These are phyloP conservation scores for Pythium vanterpoolii DNA, from an alignment of 352 stramenopile species.

Conservation along the genomic window DNA sequence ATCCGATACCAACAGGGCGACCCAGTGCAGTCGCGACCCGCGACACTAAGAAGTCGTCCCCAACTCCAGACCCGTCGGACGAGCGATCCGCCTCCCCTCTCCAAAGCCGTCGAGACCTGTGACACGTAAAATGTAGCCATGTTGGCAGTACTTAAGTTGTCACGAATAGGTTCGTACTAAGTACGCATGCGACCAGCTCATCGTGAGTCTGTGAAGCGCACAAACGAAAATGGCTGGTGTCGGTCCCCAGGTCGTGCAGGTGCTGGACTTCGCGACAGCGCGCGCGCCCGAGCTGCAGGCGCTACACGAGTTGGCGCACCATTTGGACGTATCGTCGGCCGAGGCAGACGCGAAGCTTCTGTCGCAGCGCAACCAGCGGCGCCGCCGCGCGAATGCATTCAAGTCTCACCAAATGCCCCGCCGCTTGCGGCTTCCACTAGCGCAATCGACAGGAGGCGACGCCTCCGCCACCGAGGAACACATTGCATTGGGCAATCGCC, in stretches of 20 bases:
- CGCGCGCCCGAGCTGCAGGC: constrained; percentile 73
- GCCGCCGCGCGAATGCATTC: constrained; percentile 74
- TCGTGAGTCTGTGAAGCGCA: not conserved
- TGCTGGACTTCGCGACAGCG: constrained; percentile 73
- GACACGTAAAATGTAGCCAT: constrained; percentile 12
- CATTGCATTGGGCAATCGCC: constrained; percentile 20
- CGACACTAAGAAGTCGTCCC: constrained; percentile 1
- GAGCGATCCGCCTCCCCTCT: constrained; percentile 5
- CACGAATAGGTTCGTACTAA: constrained; percentile 7
- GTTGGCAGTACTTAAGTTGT: not conserved
- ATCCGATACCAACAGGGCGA: not conserved
- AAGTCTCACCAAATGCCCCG: constrained; percentile 69
- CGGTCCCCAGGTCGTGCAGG: constrained; percentile 63
- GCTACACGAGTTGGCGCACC: constrained; percentile 57
- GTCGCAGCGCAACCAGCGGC: constrained; percentile 58
- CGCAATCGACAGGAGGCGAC: not conserved
- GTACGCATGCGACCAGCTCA: constrained; percentile 6
- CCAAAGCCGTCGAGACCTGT: constrained; percentile 1
- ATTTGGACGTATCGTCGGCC: constrained; percentile 15
- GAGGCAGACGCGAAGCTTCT: constrained; percentile 41
- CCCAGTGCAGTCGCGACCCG: not conserved
- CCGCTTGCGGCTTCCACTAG: constrained; percentile 43
- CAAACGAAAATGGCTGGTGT: constrained; percentile 32
- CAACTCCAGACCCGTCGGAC: not conserved
- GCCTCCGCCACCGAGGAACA: constrained; percentile 6